A percentile compares a stretch with the other conserved stretches of the same genome.
These are phyloP conservation scores for Paramyrothecium sp. DNA, from an alignment of 2,329 filamentous ascomycete genomes.

Conservation along the genomic window DNA sequence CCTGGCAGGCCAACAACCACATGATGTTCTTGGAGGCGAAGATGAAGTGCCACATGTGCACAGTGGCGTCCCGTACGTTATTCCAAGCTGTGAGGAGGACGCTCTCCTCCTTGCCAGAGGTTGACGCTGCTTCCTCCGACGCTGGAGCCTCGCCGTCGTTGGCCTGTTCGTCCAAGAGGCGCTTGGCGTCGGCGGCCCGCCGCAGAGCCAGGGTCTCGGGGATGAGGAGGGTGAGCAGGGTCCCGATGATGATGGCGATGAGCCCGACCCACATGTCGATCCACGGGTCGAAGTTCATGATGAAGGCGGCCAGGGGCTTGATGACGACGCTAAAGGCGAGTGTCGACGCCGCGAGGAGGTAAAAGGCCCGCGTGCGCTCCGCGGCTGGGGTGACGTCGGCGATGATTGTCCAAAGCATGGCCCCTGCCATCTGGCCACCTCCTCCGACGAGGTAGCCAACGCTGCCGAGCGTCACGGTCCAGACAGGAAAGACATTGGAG, in stretches of 20 bases:
- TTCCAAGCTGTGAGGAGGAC: conserved; percentile 20
- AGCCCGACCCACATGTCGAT: conserved; percentile 34
- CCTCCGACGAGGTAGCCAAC: conserved; percentile 39
- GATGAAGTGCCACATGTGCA: conserved; percentile 37
- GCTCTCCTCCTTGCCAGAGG: conserved; percentile 7
- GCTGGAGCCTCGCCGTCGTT: conserved; percentile 3
- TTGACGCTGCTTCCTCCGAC: not conserved
- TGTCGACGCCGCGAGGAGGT: conserved; percentile 33
- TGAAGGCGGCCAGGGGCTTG: conserved; percentile 37
- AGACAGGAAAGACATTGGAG: conserved; percentile 36
- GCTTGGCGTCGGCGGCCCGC: conserved; percentile 22
- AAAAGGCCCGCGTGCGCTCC: conserved; percentile 38
- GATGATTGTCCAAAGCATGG: conserved; percentile 45
- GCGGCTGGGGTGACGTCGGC: conserved; percentile 40
- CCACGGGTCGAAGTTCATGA: conserved; percentile 39
- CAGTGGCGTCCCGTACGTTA: conserved; percentile 25
- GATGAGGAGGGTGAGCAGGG: conserved; percentile 27
- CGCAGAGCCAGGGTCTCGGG: conserved; percentile 42
- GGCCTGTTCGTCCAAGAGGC: conserved; percentile 5
- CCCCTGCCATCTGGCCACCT: conserved; percentile 32
- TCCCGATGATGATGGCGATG: conserved; percentile 23
- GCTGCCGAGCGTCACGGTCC: conserved; percentile 32
- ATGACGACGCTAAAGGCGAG: conserved; percentile 36
- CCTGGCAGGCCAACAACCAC: conserved; percentile 33
- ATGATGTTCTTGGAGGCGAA: conserved; percentile 35